Evolutionary conservation across 2,329 filamentous ascomycete genomes (phyloP), one percentile per base, ranked within the genome.

Genomic region (Chaetomium globosum): DNA sequence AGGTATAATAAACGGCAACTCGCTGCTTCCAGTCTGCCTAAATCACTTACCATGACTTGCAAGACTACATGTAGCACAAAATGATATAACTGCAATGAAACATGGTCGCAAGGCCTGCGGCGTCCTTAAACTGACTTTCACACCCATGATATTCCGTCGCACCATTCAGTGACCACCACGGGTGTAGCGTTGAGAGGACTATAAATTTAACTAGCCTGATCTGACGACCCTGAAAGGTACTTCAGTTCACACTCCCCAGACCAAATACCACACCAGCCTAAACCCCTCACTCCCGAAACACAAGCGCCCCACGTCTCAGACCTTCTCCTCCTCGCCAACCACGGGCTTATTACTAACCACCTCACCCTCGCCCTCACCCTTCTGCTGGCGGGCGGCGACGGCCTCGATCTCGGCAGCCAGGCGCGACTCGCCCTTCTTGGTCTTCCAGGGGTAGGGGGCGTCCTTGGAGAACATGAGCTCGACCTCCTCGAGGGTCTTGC

Each of bases 401-500:
- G 67, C 70, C 67, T 75, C 70, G 33, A 75, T 74, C 66, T 73
- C 72, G 2, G 68, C 70, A 12, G 67, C 51, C 30, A 75, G 67
- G 1, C 74, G 64, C 31, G 71, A 73, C 56, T 72, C 69, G 26
- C 74, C 73, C 68, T 72, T 73, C 65, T 63, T 71, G 39, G 78
- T 81, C 64, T 77, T 76, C 80, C 79, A 81, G 0, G 79, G 73
- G 12, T 70, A 65, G 1, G 77, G 75, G 0, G 75, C 72, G 3
- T 73, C 72, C 4, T 71, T 69, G 8, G 69, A 71, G 59, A 79
- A 79, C 59, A 79, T 64, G 30, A 71, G 52, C 66, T 80, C 77
- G 51, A 79, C 71, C 65, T 80, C 79, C 65, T 80, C 78, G 30
- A 80, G 74, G 3, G 77, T 78, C 74, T 79, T 79, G 31, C 76